Conservation (phyloP, 257 asterid genomes). For the Solanum habrochaites region DNA sequence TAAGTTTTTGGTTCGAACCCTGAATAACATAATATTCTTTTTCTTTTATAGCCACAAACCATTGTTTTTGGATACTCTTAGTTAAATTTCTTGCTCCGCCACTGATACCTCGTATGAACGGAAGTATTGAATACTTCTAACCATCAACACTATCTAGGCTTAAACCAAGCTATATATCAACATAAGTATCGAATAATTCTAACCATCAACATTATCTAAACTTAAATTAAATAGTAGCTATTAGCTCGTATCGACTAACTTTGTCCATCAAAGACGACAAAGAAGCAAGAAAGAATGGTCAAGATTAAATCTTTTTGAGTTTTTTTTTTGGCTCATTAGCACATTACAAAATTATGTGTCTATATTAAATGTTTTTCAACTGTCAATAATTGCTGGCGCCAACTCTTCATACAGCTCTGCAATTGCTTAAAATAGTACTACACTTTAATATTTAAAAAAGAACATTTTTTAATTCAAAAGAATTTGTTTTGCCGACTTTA, state of each 20-base stretch:
- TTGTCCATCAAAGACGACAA: neutral
- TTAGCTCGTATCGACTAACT: neutral
- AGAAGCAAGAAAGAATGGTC: neutral
- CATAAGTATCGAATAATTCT: neutral
- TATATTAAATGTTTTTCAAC: neutral
- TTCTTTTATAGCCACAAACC: no score
- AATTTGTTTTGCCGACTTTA: neutral
- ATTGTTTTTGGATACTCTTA: no score
- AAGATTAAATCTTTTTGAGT: neutral
- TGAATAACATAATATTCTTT: no score
- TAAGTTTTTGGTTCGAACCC: no score
- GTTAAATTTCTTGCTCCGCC: no score
- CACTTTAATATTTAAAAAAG: neutral
- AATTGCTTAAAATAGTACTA: neutral
- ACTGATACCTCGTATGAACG: neutral
- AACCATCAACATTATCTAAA: neutral
- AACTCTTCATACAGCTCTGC: neutral
- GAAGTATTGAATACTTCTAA: neutral
- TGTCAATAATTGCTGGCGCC: neutral
- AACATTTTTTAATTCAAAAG: neutral
- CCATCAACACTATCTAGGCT: neutral
- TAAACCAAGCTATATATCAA: neutral
- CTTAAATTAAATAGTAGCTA: neutral
- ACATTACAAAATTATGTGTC: neutral
- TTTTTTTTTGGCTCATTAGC: neutral